Evolutionary conservation across 495 filamentous ascomycete species (phyloP), one percentile per base, ranked within the genome.

Genomic region (Neurospora sp.): DNA sequence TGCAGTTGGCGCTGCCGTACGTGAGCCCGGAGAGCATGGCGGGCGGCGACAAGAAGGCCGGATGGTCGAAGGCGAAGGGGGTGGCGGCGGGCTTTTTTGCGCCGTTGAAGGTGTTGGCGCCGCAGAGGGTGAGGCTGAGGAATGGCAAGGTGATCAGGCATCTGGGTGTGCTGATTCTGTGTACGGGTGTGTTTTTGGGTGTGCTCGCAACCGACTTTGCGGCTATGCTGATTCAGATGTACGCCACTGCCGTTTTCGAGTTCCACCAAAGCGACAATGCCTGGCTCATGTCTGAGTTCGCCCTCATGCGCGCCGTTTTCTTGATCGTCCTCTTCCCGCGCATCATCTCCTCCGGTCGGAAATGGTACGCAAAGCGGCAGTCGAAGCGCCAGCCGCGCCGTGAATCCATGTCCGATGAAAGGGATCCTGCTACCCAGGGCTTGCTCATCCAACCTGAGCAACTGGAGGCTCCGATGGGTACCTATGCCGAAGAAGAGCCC

Each of bases 171-270:
- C 71, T 88, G 6, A 81, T 88, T 9, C 80, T 89, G 59, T 88
- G 85, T 22, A 71, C 81, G 2, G 88, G 88, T 2, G 85, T 87
- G 2, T 89, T 89, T 71, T 77, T 89, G 9, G 86, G 83, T 1
- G 87, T 89, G 31, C 77, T 89, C 16, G 86, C 88, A 0, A 88
- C 88, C 0, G 86, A 84, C 20, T 89, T 87, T 42, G 85, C 85
- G 3, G 83, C 85, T 18, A 79, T 85, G 31, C 74, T 87, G 0
- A 81, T 86, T 65, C 85, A 87, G 73, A 82, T 87, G 82, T 87
- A 86, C 70, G 85, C 85, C 20, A 89, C 87, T 0, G 85, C 87
- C 37, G 81, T 78, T 6, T 88, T 88, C 72, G 79, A 83, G 42
- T 90, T 89, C 76, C 79, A 79, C 40, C 86, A 88, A 7, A 81